These are phyloP conservation scores for Penstemon newberryi DNA, from an alignment of 257 asterid species.

Conservation along the genomic window DNA sequence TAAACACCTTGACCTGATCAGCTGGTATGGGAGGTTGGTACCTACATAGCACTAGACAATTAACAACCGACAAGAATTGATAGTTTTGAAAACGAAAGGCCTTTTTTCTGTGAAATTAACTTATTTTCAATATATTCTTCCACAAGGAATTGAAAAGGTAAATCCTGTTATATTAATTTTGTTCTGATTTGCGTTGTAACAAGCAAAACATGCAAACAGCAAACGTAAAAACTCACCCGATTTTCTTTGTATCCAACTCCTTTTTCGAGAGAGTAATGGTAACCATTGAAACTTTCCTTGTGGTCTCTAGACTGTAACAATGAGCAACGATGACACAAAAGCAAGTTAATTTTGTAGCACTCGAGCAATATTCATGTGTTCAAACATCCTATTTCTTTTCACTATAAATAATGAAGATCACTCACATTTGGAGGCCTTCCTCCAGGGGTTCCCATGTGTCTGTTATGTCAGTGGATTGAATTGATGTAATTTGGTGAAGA, in stretches of 20 bases:
- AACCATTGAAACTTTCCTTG: conserved; percentile 91
- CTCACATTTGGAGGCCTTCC: conserved; percentile 97
- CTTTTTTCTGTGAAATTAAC: neutral
- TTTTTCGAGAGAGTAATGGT: conserved; percentile 73
- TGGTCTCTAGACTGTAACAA: conserved; percentile 72
- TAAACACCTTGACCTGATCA: conserved; percentile 78
- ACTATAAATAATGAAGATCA: conserved; percentile 18
- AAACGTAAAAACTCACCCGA: conserved; percentile 61
- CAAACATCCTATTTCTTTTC: neutral
- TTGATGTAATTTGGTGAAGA: conserved; percentile 82
- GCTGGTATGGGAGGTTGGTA: conserved; percentile 92
- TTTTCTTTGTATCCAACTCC: conserved; percentile 61
- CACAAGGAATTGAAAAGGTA: neutral
- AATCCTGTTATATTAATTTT: neutral
- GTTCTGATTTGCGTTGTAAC: neutral
- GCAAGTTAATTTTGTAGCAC: conserved; percentile 10
- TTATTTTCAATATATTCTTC: neutral
- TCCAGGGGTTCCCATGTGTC: conserved; percentile 99
- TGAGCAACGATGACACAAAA: conserved; percentile 24
- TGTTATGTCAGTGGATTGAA: conserved; percentile 84
- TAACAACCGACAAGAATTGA: conserved; percentile 1
- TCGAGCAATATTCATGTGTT: neutral
- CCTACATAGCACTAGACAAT: conserved; percentile 40
- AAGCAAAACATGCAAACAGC: conserved; percentile 5
- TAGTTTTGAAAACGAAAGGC: neutral